phyloP scores from a whole-genome alignment of 192 early-diverging fungal genomes.

The Dissophora ornata region DNA sequence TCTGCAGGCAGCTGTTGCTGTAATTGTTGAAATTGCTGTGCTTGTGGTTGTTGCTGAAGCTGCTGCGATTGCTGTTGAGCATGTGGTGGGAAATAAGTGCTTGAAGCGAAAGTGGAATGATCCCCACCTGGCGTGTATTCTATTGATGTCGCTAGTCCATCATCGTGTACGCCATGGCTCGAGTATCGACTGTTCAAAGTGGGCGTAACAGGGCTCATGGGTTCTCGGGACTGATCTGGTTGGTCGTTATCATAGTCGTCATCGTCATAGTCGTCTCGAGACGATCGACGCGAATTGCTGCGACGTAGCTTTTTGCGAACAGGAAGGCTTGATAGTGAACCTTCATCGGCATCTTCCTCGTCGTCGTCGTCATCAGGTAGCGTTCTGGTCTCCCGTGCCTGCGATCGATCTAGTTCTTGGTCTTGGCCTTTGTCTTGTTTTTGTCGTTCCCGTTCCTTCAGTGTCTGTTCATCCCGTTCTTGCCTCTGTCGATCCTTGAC shows the following conservation, averaged over 20 bases:
- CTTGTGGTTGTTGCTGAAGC: background rate
- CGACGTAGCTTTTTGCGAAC: conserved; percentile 26
- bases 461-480: conserved; percentile 28
- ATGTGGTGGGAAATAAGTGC: conserved; percentile 21
- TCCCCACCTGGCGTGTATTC: background rate
- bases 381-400: conserved; percentile 5
- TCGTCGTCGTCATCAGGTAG: conserved; percentile 27
- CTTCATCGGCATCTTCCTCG: conserved; percentile 6
- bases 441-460: conserved; percentile 17
- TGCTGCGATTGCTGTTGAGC: conserved; percentile 8
- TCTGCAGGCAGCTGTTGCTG: background rate
- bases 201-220: conserved; percentile 34
- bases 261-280: conserved; percentile 22
- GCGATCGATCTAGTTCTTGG: conserved; percentile 12
- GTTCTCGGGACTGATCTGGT: conserved; percentile 1
- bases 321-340: conserved; percentile 18
- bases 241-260: conserved; percentile 25
- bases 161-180: conserved; percentile 17
- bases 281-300: conserved; percentile 25
- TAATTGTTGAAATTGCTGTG: background rate
- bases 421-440: conserved; percentile 18
- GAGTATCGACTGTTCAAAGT: conserved; percentile 14
- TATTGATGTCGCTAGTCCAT: conserved; percentile 5
- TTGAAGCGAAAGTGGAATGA: background rate
- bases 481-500: conserved; percentile 30